A percentile compares a stretch with the other conserved stretches of the same genome.
phyloP scores from a whole-genome alignment of 768 basidiomycete species.

The Russula ochroleuca region DNA sequence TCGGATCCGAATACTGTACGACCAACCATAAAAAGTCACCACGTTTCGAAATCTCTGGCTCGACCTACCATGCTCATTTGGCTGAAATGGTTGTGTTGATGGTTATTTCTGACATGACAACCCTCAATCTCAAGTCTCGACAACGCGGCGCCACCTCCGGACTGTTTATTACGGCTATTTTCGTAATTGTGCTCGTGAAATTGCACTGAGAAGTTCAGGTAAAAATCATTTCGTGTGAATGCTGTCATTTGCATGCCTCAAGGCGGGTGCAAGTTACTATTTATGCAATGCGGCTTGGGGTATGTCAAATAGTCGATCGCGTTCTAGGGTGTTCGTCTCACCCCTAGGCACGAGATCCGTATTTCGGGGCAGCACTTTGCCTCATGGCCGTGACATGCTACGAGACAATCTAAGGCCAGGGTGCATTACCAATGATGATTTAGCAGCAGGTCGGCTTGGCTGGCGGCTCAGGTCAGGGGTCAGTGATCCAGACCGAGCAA shows the following conservation, averaged over 20 bases:
- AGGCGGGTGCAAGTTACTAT: background rate
- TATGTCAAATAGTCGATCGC: background rate
- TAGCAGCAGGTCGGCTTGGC: background rate
- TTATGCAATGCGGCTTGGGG: background rate
- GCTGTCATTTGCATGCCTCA: background rate
- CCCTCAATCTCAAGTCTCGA: too few relatives aligned
- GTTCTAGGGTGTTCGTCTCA: background rate
- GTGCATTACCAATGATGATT: background rate
- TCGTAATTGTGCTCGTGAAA: background rate
- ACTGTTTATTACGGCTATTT: background rate
- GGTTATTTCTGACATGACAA: background rate
- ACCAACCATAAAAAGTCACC: too few relatives aligned
- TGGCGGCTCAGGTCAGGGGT: background rate
- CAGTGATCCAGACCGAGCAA: background rate
- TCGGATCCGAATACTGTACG: too few relatives aligned
- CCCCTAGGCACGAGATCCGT: slow-evolving; percentile 6
- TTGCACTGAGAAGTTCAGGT: background rate
- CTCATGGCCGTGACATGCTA: background rate
- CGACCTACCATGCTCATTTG: too few relatives aligned
- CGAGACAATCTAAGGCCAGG: background rate
- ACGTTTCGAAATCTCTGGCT: background rate
- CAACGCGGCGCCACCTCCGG: background rate
- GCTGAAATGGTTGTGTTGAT: background rate
- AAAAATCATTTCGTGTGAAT: background rate
- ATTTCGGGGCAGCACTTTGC: background rate